phyloP scores from a whole-genome alignment of 139 green algal genomes.

The Penium margaritaceum region DNA sequence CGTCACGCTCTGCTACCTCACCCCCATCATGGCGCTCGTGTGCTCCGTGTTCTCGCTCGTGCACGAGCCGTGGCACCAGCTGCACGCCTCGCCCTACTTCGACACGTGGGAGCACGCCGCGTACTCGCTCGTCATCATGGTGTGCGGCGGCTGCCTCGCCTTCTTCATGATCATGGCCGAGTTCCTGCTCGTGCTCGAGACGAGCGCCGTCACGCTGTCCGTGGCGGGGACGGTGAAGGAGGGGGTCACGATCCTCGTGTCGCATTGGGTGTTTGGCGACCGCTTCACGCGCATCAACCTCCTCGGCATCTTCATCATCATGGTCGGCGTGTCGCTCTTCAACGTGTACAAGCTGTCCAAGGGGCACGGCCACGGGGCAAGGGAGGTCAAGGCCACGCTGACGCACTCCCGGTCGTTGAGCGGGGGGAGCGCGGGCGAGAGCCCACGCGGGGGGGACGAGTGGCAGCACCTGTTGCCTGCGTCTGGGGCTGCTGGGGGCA shows the following conservation, averaged over 20 bases:
- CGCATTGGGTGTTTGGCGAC: slow-evolving; percentile 15
- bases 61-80: not conserved
- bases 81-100: slow-evolving; percentile 21
- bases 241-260: slow-evolving; percentile 21
- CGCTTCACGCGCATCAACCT: slow-evolving; percentile 15
- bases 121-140: slow-evolving; percentile 1
- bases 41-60: slow-evolving; percentile 12
- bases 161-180: slow-evolving; percentile 38
- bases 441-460: no score
- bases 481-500: no score
- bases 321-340: slow-evolving; percentile 23
- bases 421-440: no score
- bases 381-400: no score
- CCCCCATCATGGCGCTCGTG: slow-evolving; percentile 21
- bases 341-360: slow-evolving; percentile 33
- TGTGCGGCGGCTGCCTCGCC: slow-evolving; percentile 12
- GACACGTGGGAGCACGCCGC: not conserved
- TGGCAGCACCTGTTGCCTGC: no score
- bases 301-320: slow-evolving; percentile 19
- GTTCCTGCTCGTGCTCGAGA: slow-evolving; percentile 30
- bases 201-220: slow-evolving; percentile 30
- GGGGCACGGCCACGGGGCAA: no score
- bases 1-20: not conserved
- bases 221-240: slow-evolving; percentile 27
- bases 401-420: no score